These are phyloP conservation scores for Brassica balearica DNA, from an alignment of 441 rosid genomes.

Conservation along the genomic window DNA sequence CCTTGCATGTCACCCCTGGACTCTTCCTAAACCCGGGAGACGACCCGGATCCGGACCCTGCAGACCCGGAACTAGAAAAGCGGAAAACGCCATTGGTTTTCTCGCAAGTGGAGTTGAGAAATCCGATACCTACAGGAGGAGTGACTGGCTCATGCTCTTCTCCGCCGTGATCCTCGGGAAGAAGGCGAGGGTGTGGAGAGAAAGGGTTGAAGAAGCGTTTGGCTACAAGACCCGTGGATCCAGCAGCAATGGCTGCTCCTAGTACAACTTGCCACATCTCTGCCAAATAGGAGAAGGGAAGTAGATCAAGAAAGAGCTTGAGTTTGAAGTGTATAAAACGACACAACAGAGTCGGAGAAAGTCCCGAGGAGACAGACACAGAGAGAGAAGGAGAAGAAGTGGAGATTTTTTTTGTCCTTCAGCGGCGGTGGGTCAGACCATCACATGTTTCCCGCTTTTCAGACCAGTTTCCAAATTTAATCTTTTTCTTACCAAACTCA, in stretches of 20 bases:
- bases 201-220: conserved; percentile 53
- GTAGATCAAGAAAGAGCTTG: conserved; percentile 2
- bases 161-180: neutral
- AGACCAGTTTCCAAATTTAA: conserved; percentile 37
- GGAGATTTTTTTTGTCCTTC: conserved; percentile 9
- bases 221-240: conserved; percentile 74
- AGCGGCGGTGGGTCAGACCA: conserved; percentile 43
- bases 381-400: conserved; percentile 21
- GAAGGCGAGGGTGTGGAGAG: conserved; percentile 27
- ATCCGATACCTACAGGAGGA: conserved; percentile 35
- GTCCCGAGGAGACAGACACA: conserved; percentile 14
- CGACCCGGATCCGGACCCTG: conserved; percentile 37
- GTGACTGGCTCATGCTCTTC: conserved; percentile 35
- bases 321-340: conserved; percentile 24
- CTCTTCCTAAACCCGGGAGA: conserved; percentile 48
- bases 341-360: conserved; percentile 34
- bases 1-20: conserved; percentile 22
- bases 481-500: conserved; percentile 34
- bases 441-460: conserved; percentile 74
- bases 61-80: conserved; percentile 71
- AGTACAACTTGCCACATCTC: conserved; percentile 78
- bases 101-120: conserved; percentile 43
- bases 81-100: conserved; percentile 60
- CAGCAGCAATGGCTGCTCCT: conserved; percentile 76
- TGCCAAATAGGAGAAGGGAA: conserved; percentile 6